Percentiles rank a stretch among this genome's conserved stretches.
Evolutionary conservation across 208 protist genomes (phyloP).

Genomic region (Leishmania major): DNA sequence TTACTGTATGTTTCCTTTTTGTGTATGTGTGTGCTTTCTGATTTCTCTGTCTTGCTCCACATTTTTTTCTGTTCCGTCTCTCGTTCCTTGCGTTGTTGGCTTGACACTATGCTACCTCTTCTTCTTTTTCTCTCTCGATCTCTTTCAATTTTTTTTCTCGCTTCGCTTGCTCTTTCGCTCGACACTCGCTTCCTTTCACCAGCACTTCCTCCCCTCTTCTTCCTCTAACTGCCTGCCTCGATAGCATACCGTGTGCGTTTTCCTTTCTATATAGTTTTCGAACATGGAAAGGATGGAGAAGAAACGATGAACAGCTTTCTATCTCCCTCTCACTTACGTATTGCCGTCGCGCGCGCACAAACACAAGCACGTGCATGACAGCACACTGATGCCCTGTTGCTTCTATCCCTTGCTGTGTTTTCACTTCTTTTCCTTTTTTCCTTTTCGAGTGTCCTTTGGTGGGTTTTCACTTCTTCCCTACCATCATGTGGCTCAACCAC

Average conservation of each 20-base stretch:
- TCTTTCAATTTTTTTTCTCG: neutral
- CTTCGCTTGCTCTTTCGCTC: neutral
- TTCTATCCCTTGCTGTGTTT: neutral
- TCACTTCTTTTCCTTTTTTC: neutral
- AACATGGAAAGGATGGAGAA: neutral
- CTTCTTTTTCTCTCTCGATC: neutral
- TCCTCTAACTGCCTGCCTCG: neutral
- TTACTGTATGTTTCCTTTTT: neutral
- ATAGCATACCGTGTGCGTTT: neutral
- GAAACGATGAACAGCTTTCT: neutral
- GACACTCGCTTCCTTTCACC: neutral
- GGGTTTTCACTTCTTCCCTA: neutral
- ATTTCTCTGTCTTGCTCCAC: neutral
- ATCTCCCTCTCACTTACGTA: constrained; percentile 1
- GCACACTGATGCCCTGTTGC: neutral
- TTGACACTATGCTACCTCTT: neutral
- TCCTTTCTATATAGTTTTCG: neutral
- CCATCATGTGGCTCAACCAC: neutral
- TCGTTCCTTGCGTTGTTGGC: neutral
- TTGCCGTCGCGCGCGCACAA: neutral
- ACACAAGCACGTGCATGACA: neutral
- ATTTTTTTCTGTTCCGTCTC: neutral
- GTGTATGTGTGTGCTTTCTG: neutral
- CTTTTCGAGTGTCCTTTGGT: neutral
- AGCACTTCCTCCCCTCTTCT: neutral